Evolutionary conservation across 495 filamentous ascomycete genomes (phyloP), one percentile per base, ranked within the genome.

Genomic region (Cercophora samala): DNA sequence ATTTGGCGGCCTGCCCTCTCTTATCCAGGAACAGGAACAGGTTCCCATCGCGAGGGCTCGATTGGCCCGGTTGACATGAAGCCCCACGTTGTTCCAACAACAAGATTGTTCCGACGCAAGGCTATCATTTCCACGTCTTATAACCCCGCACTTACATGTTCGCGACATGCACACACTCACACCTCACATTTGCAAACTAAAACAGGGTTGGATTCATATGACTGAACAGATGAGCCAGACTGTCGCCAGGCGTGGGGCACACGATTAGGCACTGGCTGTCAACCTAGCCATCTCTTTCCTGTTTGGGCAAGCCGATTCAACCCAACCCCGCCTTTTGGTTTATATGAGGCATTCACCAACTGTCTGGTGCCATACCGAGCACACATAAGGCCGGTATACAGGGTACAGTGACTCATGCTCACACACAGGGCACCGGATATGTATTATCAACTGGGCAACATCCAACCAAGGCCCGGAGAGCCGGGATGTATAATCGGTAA

Each of bases 21-120:
- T 56, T 56, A 56, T 56, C 53, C 53, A 56, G 53, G 53, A 56
- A 56, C 53, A 56, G 53, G 53, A 23, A 56, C 53, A 56, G 53
- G 53, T 23, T 21, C 53, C 22, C 53, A 56, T 56, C 53, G 53
- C 53, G 53, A 56, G n/a, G n/a, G 8, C 8, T 56, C 53, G n/a
- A 56, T 56, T 56, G 53, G 53, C n/a, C 37, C 37, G 13, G 37
- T 18, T 46, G 37, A 46, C 37, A 46, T 46, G 37, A 46, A 46
- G 37, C 37, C 37, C 37, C 37, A 46, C 37, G 13, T 46, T 46
- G 6, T 46, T 46, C 37, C 15, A 46, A 46, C 37, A 46, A 46
- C 37, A 46, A 46, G 5, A 46, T 46, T 46, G 37, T 46, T 13
- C 37, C 37, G 37, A 46, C 37, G 37, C 37, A 46, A 46, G 37